Evolutionary conservation across 345 rosid species (phyloP).

Genomic region (Syzygium oleosum): DNA sequence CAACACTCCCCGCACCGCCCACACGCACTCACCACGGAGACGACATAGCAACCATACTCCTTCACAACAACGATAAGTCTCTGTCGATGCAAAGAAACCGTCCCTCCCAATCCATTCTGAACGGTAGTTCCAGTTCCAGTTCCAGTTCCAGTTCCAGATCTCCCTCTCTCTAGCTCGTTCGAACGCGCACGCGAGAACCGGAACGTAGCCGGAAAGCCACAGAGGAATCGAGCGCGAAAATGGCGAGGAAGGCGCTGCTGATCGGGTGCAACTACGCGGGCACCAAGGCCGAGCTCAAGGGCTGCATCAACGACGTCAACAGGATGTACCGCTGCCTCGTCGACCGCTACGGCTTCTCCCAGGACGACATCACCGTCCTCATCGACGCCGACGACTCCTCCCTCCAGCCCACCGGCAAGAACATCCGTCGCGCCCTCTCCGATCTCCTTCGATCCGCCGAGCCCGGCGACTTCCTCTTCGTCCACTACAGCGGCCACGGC

Average conservation of each 20-base stretch:
- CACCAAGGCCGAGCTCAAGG: slow-evolving; percentile 82
- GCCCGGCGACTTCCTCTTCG: slow-evolving; percentile 55
- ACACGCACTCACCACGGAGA: not conserved
- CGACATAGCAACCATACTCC: not conserved
- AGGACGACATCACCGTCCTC: slow-evolving; percentile 49
- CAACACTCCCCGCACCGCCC: not conserved
- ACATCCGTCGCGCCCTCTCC: slow-evolving; percentile 45
- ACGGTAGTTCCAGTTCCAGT: not conserved
- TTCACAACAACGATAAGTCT: not conserved
- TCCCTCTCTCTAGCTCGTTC: not conserved
- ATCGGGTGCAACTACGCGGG: slow-evolving; percentile 83
- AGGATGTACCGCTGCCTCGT: slow-evolving; percentile 52
- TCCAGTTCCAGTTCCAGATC: not conserved
- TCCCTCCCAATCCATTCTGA: not conserved
- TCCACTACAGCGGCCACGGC: slow-evolving; percentile 95
- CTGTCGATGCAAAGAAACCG: not conserved
- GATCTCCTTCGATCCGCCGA: slow-evolving; percentile 52
- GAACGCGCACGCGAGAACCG: not conserved
- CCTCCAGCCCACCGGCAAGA: slow-evolving; percentile 71
- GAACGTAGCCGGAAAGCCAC: not conserved
- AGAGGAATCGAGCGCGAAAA: not conserved
- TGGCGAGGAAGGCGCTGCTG: slow-evolving; percentile 71
- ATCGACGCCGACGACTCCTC: slow-evolving; percentile 64
- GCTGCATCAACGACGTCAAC: slow-evolving; percentile 83
- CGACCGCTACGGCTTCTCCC: slow-evolving; percentile 60